phyloP scores from a whole-genome alignment of 768 basidiomycete species.

The Leucosporidium yakuticum region DNA sequence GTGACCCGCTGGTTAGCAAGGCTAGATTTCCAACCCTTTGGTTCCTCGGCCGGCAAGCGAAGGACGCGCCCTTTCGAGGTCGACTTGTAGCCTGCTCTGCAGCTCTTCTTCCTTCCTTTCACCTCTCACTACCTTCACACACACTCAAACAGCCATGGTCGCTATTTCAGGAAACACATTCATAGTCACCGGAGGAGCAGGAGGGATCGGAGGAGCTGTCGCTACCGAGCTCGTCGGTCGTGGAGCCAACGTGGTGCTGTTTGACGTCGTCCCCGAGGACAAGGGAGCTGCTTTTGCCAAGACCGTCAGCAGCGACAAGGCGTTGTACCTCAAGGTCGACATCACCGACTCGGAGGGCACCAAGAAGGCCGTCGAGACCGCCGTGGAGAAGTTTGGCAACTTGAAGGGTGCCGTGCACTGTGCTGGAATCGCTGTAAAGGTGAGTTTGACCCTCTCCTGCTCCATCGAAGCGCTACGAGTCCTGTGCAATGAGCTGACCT shows the following conservation, averaged over 20 bases:
- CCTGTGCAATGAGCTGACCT: background rate
- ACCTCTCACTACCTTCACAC: too few species aligned
- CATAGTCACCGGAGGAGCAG: background rate
- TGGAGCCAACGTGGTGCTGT: background rate
- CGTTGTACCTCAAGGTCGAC: slow-evolving; percentile 1
- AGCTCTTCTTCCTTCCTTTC: too few species aligned
- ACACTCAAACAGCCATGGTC: too few species aligned
- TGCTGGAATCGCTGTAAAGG: too few species aligned
- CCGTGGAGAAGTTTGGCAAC: background rate
- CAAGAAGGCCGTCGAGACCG: background rate
- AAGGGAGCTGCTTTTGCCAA: background rate
- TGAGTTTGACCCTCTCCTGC: too few species aligned
- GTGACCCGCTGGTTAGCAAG: too few species aligned
- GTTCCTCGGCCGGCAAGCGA: too few species aligned
- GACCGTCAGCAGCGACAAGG: background rate
- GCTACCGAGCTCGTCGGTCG: background rate
- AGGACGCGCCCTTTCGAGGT: too few species aligned
- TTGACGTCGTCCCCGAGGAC: background rate
- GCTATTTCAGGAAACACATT: background rate
- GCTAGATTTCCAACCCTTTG: too few species aligned
- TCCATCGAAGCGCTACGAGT: too few species aligned
- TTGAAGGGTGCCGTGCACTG: background rate
- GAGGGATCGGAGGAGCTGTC: background rate
- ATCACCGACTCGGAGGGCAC: background rate
- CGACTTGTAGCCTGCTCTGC: too few species aligned